A percentile compares a stretch with the other conserved stretches of the same genome.
These are phyloP conservation scores for Penstemon newberryi DNA, from an alignment of 257 asterid species.

Conservation along the genomic window DNA sequence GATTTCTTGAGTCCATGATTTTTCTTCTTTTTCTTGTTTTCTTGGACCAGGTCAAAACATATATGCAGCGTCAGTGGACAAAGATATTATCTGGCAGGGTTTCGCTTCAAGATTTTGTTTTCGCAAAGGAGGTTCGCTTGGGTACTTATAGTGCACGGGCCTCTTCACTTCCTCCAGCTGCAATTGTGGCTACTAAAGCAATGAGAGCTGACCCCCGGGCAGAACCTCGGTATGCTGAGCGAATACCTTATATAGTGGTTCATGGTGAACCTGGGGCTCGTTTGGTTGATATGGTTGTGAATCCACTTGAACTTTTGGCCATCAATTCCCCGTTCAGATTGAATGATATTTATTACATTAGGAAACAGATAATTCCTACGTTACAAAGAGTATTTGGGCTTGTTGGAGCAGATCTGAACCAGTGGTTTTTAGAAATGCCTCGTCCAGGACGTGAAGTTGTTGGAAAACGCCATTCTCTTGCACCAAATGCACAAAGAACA, in stretches of 20 bases:
- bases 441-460: slow-evolving; percentile 68
- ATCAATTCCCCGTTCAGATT: slow-evolving; percentile 79
- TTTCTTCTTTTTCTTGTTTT: slow-evolving; percentile 21
- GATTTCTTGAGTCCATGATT: slow-evolving; percentile 2
- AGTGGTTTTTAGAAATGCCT: slow-evolving; percentile 86
- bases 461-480: slow-evolving; percentile 49
- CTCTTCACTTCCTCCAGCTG: slow-evolving; percentile 89
- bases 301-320: slow-evolving; percentile 71
- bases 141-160: slow-evolving; percentile 75
- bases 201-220: slow-evolving; percentile 87
- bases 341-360: slow-evolving; percentile 79
- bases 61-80: slow-evolving; percentile 86
- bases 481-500: slow-evolving; percentile 52
- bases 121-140: slow-evolving; percentile 96
- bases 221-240: slow-evolving; percentile 93
- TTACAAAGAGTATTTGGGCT: slow-evolving; percentile 90
- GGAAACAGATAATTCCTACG: slow-evolving; percentile 91
- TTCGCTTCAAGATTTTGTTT: slow-evolving; percentile 86
- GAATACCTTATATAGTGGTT: slow-evolving; percentile 87
- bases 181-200: slow-evolving; percentile 88
- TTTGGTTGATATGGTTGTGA: slow-evolving; percentile 85
- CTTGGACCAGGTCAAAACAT: slow-evolving; percentile 58
- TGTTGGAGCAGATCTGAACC: slow-evolving; percentile 80
- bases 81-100: slow-evolving; percentile 78
- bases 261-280: slow-evolving; percentile 98